These are phyloP conservation scores for Aspergillus pseudotamarii DNA, from an alignment of 2,329 filamentous ascomycete species.

Conservation along the genomic window DNA sequence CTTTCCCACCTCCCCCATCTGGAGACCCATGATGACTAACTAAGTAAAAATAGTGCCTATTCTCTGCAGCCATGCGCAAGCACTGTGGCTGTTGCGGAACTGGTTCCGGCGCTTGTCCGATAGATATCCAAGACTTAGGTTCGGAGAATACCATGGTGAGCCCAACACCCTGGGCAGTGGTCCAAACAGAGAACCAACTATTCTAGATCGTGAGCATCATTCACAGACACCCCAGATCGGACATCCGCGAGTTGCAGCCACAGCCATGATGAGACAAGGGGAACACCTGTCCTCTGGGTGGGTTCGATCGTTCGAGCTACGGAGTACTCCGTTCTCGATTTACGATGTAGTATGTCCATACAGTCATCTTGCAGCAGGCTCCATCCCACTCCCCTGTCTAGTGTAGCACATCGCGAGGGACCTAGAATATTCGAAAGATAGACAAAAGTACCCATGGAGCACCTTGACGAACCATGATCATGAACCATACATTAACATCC, in stretches of 20 bases:
- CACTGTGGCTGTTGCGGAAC: slow-evolving; percentile 17
- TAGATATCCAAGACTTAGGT: slow-evolving; percentile 3
- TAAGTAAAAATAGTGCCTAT: slow-evolving; percentile 15
- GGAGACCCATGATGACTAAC: neutral
- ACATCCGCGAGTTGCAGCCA: neutral
- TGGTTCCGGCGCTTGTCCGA: slow-evolving; percentile 19
- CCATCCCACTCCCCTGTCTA: neutral
- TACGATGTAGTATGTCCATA: neutral
- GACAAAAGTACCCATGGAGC: slow-evolving; percentile 22
- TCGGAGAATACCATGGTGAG: neutral
- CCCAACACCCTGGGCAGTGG: neutral
- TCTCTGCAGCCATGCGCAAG: slow-evolving; percentile 19
- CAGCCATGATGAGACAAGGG: neutral
- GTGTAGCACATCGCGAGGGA: neutral
- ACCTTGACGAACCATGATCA: slow-evolving; percentile 8
- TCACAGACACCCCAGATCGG: neutral
- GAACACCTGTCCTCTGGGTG: neutral
- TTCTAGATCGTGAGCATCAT: neutral
- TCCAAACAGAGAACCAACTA: neutral
- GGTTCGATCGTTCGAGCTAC: neutral
- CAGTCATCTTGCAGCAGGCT: neutral
- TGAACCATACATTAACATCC: slow-evolving; percentile 24
- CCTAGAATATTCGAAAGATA: neutral
- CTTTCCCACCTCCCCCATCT: neutral
- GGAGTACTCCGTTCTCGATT: slow-evolving; percentile 1